Percentiles rank a stretch among this genome's conserved stretches.
phyloP scores from a whole-genome alignment of 768 basidiomycete genomes.

The Mycena vitilis region DNA sequence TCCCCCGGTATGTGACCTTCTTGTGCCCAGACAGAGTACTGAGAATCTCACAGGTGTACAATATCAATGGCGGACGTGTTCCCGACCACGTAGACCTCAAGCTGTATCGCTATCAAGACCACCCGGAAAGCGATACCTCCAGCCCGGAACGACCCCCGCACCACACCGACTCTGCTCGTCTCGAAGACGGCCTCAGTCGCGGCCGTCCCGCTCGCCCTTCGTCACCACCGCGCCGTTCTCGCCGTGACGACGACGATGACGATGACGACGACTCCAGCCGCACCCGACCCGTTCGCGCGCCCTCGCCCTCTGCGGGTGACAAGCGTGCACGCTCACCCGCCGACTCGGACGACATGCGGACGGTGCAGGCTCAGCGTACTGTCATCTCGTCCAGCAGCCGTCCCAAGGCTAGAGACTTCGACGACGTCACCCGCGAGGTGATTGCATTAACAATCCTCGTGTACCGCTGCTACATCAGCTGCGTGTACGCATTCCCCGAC shows the following conservation, averaged over 20 bases:
- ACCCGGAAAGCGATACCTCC: no score
- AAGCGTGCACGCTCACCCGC: constrained; percentile 9
- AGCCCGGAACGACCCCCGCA: no score
- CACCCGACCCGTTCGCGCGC: background rate
- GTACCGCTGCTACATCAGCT: constrained; percentile 7
- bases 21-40: background rate
- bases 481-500: constrained; percentile 9
- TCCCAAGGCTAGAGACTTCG: constrained; percentile 28
- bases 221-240: no score
- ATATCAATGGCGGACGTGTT: constrained; percentile 15
- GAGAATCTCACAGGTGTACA: background rate
- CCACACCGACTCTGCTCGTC: no score
- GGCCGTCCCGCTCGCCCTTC: no score
- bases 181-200: no score
- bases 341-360: constrained; percentile 8
- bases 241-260: background rate
- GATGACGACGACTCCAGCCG: background rate
- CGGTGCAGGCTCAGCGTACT: background rate
- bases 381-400: constrained; percentile 1
- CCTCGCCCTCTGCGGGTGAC: background rate
- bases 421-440: constrained; percentile 15
- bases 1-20: background rate
- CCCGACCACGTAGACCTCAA: background rate
- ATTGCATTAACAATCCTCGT: background rate
- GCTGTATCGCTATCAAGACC: background rate